Base-by-base conservation (phyloP, 441 rosid genomes). In the Eruca vesicaria region DNA sequence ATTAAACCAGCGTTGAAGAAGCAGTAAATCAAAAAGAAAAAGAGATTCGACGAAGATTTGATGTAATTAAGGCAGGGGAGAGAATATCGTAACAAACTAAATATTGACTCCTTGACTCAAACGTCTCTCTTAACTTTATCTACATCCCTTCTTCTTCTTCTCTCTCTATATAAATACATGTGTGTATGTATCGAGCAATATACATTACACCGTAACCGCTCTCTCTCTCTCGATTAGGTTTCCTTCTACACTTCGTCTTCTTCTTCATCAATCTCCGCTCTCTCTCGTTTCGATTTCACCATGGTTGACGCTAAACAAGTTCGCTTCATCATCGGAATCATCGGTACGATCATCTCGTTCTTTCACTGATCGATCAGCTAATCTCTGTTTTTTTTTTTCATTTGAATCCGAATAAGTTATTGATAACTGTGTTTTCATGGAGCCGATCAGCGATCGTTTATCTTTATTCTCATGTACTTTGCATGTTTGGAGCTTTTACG, bases 241-340 rank as follows among this genome's bases (percentile, higher is more conserved):
- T 43, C 3, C 72, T 19, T 66, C 19, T 71, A 66, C 74, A 31
- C 78, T 7, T 63, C 36, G 0, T 74, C 79, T 43, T 57, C 62
- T 28, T 56, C 73, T 60, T 81, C 73, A 7, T 7, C 12, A 19
- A 32, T 41, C 66, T 31, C 36, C n/a, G n/a, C n/a, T 55, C 38
- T 55, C 59, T 53, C 52, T 45, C 53, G 53, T 45, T 15, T 7
- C 56, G 56, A 16, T 50, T 62, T 32, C 45, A 67, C 71, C 36
- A 86, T 86, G 89, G 74, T 75, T 19, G 36, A 18, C 33, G 69
- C 79, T 9, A 33, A 43, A 11, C 23, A 65, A 0, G 2, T 52
- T 16, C 82, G 86, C 20, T 71, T 66, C 33, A 38, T 71, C 59
- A 56, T 87, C 26, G 88, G 90, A 26, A 7, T 87, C 8, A 69